These are phyloP conservation scores for Botrytis deweyae DNA, from an alignment of 2,329 filamentous ascomycete genomes.

Conservation along the genomic window DNA sequence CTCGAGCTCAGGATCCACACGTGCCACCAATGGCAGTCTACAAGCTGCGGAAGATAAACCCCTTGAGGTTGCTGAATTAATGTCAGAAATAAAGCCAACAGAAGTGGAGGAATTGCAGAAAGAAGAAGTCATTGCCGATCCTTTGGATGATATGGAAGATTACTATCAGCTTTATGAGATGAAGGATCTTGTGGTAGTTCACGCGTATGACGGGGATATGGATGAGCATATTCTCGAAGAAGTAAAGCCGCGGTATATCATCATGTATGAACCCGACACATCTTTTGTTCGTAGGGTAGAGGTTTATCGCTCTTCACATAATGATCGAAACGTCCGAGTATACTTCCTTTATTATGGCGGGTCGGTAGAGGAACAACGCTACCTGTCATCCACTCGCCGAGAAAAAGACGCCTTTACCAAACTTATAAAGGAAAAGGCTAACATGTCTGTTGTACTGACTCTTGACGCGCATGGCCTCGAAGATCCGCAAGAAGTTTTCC, in stretches of 20 bases:
- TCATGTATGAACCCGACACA: slow-evolving; percentile 98
- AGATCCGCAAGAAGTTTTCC: slow-evolving; percentile 86
- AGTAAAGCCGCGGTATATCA: slow-evolving; percentile 86
- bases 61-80: slow-evolving; percentile 74
- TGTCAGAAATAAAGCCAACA: slow-evolving; percentile 80
- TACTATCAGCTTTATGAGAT: slow-evolving; percentile 91
- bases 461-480: slow-evolving; percentile 66
- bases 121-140: slow-evolving; percentile 72
- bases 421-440: slow-evolving; percentile 88
- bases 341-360: slow-evolving; percentile 97
- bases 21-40: slow-evolving; percentile 72
- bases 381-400: slow-evolving; percentile 82
- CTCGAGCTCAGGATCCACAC: slow-evolving; percentile 55
- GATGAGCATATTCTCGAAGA: slow-evolving; percentile 97
- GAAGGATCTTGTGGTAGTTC: slow-evolving; percentile 82
- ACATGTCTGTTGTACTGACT: slow-evolving; percentile 86
- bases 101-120: slow-evolving; percentile 75
- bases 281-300: slow-evolving; percentile 93
- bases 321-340: slow-evolving; percentile 81
- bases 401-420: slow-evolving; percentile 97
- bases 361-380: slow-evolving; percentile 93
- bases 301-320: slow-evolving; percentile 93
- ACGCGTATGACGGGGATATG: slow-evolving; percentile 92
- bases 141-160: slow-evolving; percentile 86
- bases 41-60: slow-evolving; percentile 80